Conservation (phyloP, 768 basidiomycete species). For the Termitomyces titanicus region DNA sequence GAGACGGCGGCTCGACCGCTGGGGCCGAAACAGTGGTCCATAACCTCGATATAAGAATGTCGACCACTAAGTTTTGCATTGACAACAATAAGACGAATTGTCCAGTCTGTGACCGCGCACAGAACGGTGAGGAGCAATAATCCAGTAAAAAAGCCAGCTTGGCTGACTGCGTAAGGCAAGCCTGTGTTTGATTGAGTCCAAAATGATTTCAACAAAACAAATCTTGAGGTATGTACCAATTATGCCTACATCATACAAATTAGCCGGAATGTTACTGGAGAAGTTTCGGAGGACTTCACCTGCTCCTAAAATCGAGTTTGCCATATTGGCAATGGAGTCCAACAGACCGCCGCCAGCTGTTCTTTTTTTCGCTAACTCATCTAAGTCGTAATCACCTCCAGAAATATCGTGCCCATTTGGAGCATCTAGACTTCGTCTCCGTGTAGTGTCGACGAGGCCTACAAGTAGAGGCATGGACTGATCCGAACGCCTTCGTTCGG, state of each 20-base stretch:
- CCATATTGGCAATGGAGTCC: constrained; percentile 89
- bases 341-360: constrained; percentile 70
- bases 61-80: constrained; percentile 96
- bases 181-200: constrained; percentile 40
- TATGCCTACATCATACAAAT: constrained; percentile 16
- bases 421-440: constrained; percentile 51
- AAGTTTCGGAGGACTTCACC: constrained; percentile 42
- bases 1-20: constrained; percentile 93
- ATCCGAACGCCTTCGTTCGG: constrained; percentile 35
- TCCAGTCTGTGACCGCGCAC: constrained; percentile 93
- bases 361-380: constrained; percentile 66
- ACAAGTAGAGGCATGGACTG: constrained; percentile 74
- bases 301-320: constrained; percentile 93
- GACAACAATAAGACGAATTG: constrained; percentile 90
- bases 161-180: constrained; percentile 89
- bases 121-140: constrained; percentile 76
- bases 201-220: neutral
- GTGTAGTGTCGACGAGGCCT: constrained; percentile 67
- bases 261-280: constrained; percentile 10
- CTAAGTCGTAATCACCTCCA: constrained; percentile 53
- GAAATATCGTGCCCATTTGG: constrained; percentile 31
- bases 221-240: constrained; percentile 16
- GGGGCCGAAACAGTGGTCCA: constrained; percentile 89
- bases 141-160: constrained; percentile 92
- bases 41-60: constrained; percentile 90